Evolutionary conservation across 805 yeast genomes (phyloP).

Genomic region (Scheffersomyces amazonensis): DNA sequence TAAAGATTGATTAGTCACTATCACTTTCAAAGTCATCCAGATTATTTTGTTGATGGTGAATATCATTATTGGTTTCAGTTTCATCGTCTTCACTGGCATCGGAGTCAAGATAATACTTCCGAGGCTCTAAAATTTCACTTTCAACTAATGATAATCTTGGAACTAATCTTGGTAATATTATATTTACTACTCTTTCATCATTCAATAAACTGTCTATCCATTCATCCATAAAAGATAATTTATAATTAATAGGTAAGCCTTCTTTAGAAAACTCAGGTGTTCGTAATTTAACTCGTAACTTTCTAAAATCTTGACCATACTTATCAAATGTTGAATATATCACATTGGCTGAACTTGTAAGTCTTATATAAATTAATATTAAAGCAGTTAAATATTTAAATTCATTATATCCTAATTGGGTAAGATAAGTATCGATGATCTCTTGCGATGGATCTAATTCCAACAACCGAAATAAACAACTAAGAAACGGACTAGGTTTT

Average conservation of each 20-base stretch:
- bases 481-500: conserved; percentile 69
- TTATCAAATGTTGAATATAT: conserved; percentile 54
- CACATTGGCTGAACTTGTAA: conserved; percentile 32
- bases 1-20: conserved; percentile 35
- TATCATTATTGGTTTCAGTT: conserved; percentile 5
- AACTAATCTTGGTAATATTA: conserved; percentile 65
- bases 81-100: conserved; percentile 21
- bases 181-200: conserved; percentile 63
- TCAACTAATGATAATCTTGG: conserved; percentile 41
- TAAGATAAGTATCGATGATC: conserved; percentile 51
- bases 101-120: conserved; percentile 34
- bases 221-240: conserved; percentile 62
- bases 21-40: conserved; percentile 30
- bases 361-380: conserved; percentile 61
- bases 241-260: conserved; percentile 26
- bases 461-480: conserved; percentile 70
- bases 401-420: conserved; percentile 49
- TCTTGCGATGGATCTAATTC: conserved; percentile 70
- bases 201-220: conserved; percentile 60
- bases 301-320: conserved; percentile 63
- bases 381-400: conserved; percentile 78
- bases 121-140: conserved; percentile 35
- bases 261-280: conserved; percentile 18
- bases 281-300: conserved; percentile 46
- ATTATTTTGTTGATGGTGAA: background rate